Evolutionary conservation across 228 moss, liverwort and hornwort genomes (phyloP).

Genomic region (Sphagnum fallax): DNA sequence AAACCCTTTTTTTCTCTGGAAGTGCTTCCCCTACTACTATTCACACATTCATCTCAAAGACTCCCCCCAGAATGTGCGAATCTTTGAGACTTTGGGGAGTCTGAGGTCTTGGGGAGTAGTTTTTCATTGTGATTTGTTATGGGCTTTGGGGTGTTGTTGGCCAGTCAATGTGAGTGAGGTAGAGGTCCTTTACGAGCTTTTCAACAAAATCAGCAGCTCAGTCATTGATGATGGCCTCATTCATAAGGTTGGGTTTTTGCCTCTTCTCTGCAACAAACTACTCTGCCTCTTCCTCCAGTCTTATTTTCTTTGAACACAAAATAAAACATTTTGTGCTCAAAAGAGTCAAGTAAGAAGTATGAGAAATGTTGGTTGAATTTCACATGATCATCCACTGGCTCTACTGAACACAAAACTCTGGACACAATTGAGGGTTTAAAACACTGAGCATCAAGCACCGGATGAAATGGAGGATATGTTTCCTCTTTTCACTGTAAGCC

Average conservation of each 20-base stretch:
- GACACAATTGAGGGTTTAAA: not conserved
- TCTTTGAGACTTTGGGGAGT: too few species aligned
- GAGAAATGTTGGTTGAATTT: not conserved
- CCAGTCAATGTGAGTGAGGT: slow-evolving; percentile 78
- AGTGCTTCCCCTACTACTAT: too few species aligned
- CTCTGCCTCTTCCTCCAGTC: not conserved
- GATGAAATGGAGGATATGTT: too few species aligned
- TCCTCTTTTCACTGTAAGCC: too few species aligned
- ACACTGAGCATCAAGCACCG: too few species aligned
- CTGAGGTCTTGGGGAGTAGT: too few species aligned
- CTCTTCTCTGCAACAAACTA: not conserved
- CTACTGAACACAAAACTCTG: not conserved
- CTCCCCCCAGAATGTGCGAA: too few species aligned
- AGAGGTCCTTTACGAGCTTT: slow-evolving; percentile 81
- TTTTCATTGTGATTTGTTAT: not conserved
- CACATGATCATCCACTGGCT: not conserved
- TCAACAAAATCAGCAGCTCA: slow-evolving; percentile 77
- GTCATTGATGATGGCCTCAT: slow-evolving; percentile 85
- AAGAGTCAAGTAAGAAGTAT: not conserved
- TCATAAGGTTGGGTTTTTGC: slow-evolving; percentile 51
- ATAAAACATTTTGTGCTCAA: not conserved
- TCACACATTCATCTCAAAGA: too few species aligned
- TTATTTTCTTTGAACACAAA: not conserved
- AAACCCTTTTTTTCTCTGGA: too few species aligned
- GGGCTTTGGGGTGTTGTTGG: slow-evolving; percentile 10